Evolutionary conservation across 192 early-diverging fungal species (phyloP), one percentile per base, ranked within the genome.

Genomic region (Phycomyces nitens): DNA sequence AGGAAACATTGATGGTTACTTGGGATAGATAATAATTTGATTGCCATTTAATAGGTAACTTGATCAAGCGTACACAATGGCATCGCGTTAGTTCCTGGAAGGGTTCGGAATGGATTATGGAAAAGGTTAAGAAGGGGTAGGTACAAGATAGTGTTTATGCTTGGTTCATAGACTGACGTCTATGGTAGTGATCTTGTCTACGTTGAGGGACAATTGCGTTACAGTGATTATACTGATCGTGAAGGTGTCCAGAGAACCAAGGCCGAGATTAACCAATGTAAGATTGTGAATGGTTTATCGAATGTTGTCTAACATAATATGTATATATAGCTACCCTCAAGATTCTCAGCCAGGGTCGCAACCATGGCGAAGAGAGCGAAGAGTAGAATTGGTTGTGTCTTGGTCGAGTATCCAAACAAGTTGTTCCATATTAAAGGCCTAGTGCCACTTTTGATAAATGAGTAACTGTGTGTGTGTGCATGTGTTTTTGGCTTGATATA

Each of bases 21-120:
- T 23, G 21, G 0, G 41, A 5, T 43, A 38, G 4, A n/a, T 64
- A 26, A 41, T 41, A 22, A 43, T 47, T 60, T 10, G 40, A 21
- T 62, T 27, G 6, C 12, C 10, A 7, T 20, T 55, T 18, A 18
- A 16, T 57, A 82, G 80, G 85, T 59, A 85, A 89, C 63, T 64
- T 83, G 38, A 61, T 89, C 53, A 82, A 89, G 73, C 77, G 78
- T 39, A 88, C 86, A 21, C 82, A 82, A 62, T 89, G 88, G 88
- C 88, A 89, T 72, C 77, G 74, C 50, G 74, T 89, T 63, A 62
- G 68, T 39, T 75, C 69, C 10, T 84, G 78, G 75, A 67, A 72
- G 27, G 57, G 68, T 21, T 62, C 62, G 29, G 39, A 62, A 5
- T 77, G 76, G 59, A 60, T 72, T 23, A 41, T 66, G 2, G 74